Conservation (phyloP, 805 yeast species). For the Hanseniaspora hatyaiensis region DNA sequence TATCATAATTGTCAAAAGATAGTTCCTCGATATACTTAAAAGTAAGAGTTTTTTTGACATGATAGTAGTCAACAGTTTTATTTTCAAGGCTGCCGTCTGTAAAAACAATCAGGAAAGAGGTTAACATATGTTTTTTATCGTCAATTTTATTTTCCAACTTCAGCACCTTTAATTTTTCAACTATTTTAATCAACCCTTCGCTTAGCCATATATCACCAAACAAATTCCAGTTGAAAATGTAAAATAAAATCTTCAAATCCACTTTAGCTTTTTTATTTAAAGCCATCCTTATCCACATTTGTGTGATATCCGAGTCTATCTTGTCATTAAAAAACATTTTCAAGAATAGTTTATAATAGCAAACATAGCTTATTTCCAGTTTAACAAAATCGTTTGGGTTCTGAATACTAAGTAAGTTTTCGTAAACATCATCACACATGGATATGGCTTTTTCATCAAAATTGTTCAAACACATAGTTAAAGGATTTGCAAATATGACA, state of each 20-base stretch:
- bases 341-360: slow-evolving; percentile 22
- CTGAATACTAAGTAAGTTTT: background rate
- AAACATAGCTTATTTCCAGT: slow-evolving; percentile 21
- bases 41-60: slow-evolving; percentile 23
- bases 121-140: slow-evolving; percentile 15
- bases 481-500: slow-evolving; percentile 19
- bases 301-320: slow-evolving; percentile 20
- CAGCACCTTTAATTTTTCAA: slow-evolving; percentile 22
- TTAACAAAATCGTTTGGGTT: slow-evolving; percentile 16
- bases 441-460: slow-evolving; percentile 22
- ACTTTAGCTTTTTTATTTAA: slow-evolving; percentile 10
- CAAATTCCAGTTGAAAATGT: slow-evolving; percentile 22
- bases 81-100: slow-evolving; percentile 1
- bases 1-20: background rate
- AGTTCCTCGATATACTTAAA: slow-evolving; percentile 21
- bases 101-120: slow-evolving; percentile 9
- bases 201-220: slow-evolving; percentile 27
- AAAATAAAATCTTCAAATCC: slow-evolving; percentile 25
- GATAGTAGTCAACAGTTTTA: slow-evolving; percentile 18
- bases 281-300: slow-evolving; percentile 16
- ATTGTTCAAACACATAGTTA: slow-evolving; percentile 21
- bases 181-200: slow-evolving; percentile 23
- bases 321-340: slow-evolving; percentile 22
- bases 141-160: slow-evolving; percentile 24
- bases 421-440: slow-evolving; percentile 20